Evolutionary conservation across 768 basidiomycete genomes (phyloP).

Genomic region (Hortiboletus campestris): DNA sequence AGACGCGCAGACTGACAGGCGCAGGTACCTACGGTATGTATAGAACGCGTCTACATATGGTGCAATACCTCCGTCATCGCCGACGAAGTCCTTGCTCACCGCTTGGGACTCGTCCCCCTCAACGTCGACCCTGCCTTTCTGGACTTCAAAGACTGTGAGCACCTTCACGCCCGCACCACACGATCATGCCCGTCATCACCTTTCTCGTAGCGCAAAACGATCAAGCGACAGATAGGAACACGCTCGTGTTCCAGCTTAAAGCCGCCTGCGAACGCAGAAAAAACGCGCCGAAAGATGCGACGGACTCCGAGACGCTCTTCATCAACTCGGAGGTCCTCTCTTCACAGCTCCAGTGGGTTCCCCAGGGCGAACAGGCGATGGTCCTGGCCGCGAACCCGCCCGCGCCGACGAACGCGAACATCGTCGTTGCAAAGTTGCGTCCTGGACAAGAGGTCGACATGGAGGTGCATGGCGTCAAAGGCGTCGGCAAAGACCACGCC

Average conservation of each 20-base stretch:
- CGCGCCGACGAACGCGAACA: constrained; percentile 70
- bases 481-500: constrained; percentile 91
- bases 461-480: constrained; percentile 89
- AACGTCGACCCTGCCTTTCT: constrained; percentile 79
- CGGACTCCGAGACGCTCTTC: constrained; percentile 65
- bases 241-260: constrained; percentile 80
- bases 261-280: constrained; percentile 63
- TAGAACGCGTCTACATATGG: constrained; percentile 90
- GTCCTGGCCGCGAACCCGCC: constrained; percentile 57
- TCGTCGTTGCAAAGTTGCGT: constrained; percentile 86
- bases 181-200: neutral
- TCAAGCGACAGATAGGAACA: constrained; percentile 82
- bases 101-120: constrained; percentile 89
- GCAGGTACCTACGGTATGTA: constrained; percentile 87
- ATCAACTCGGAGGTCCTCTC: constrained; percentile 68
- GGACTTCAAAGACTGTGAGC: constrained; percentile 48
- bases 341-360: constrained; percentile 68
- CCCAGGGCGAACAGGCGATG: constrained; percentile 75
- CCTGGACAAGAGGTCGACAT: constrained; percentile 87
- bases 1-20: neutral
- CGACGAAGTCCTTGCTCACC: constrained; percentile 90
- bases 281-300: constrained; percentile 48
- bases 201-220: constrained; percentile 41
- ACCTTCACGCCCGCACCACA: neutral
- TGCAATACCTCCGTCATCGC: constrained; percentile 93